Base-by-base conservation (phyloP, 768 basidiomycete species). In the Clavaria fumosa region DNA sequence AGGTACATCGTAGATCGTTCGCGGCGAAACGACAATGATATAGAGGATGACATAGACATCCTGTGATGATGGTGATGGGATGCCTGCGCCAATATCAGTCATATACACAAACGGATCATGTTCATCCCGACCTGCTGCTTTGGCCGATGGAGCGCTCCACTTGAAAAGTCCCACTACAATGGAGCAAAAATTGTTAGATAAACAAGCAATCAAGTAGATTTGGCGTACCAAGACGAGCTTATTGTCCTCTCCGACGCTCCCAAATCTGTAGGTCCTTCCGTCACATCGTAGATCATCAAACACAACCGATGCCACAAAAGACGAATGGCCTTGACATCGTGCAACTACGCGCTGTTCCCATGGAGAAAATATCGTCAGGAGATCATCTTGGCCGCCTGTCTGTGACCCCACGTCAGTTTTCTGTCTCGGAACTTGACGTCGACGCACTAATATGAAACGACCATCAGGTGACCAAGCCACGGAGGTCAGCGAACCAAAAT, bases 351-450 rank as follows among this genome's bases (percentile, higher is more conserved):
- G 75, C 53, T 88, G 81, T 53, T 97, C 95, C 71, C 79, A 82
- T 1, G 90, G 89, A 0, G 91, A 90, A 54, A 88, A 86, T 42
- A 99, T 83, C 3, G 91, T 93, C 38, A 95, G 60, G 7, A 97
- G 67, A 51, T 99, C 95, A 50, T 99, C 95, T 63, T 99, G 91
- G 0, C 95, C 95, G 9, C 91, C 95, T 1, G 88, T 86, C 84
- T 90, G 47, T 14, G 41, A 17, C 31, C 10, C 26, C 35, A 45
- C 4, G 43, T 38, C 40, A 31, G 31, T 9, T 34, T 7, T 34
- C 28, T 30, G 33, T 23, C 42, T 31, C 37, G n/a, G 17, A 10
- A 35, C 39, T 24, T 12, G 31, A 24, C 37, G 21, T n/a, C 33
- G 47, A 42, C 52, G 35, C 53, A 83, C 88, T 42, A 95, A 57